Percentiles rank a stretch among this genome's conserved stretches.
Conservation (phyloP, 2,329 filamentous ascomycete genomes). For the Monosporascus sp. region DNA sequence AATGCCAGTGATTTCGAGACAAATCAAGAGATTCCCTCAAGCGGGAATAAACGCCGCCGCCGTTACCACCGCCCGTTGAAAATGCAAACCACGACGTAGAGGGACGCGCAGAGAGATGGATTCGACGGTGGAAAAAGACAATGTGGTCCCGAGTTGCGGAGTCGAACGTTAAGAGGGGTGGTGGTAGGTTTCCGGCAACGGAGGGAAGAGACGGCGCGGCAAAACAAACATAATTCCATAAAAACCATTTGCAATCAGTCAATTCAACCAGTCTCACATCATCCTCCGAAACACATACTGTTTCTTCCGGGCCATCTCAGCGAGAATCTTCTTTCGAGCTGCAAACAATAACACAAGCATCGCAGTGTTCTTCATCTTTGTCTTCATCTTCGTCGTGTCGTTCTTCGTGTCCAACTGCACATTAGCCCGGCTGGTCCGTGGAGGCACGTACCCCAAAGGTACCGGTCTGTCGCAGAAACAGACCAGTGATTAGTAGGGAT, state of each 20-base stretch:
- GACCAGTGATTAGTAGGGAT: slow-evolving; percentile 22
- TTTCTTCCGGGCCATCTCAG: too few species aligned
- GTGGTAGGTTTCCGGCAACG: background rate
- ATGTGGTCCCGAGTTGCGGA: background rate
- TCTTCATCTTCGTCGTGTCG: slow-evolving; percentile 25
- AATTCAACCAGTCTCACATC: too few species aligned
- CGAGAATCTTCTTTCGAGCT: background rate
- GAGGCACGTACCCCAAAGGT: slow-evolving; percentile 14
- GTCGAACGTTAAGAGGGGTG: background rate
- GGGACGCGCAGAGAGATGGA: background rate
- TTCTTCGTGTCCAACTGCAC: slow-evolving; percentile 25
- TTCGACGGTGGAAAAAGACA: background rate
- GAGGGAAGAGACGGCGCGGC: too few species aligned
- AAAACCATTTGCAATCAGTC: too few species aligned
- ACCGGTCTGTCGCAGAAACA: slow-evolving; percentile 9
- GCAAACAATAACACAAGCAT: background rate
- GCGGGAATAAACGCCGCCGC: background rate
- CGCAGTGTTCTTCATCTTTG: slow-evolving; percentile 8
- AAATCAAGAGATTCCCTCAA: background rate
- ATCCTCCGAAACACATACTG: too few species aligned
- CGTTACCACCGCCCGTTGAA: background rate
- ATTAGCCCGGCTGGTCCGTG: slow-evolving; percentile 15
- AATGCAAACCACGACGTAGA: background rate
- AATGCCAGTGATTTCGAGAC: background rate
- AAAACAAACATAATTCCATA: too few species aligned